Base-by-base conservation (phyloP, 257 asterid genomes). In the Cruciata laevipes region DNA sequence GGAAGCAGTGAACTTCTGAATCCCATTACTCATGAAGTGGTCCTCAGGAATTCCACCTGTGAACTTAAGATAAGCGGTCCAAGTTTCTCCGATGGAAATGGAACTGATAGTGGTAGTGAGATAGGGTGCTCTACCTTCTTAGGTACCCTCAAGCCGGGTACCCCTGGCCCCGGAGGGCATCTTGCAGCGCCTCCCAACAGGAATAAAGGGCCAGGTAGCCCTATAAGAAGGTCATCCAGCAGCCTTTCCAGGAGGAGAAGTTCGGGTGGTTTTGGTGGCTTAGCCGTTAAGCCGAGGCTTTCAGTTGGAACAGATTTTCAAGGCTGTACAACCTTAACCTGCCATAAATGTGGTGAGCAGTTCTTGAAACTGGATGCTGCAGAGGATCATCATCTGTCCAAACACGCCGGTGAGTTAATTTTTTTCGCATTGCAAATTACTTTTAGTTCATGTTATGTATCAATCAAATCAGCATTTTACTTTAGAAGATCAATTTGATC, bases 361-460 rank as follows among this genome's bases (percentile, higher is more conserved):
- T 88, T 93, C 71, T 74, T 70, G 0, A 82, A 84, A 62, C 83
- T 83, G 86, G 96, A 89, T 61, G 95, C 90, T 49, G 80, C 87
- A 2, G 97, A 93, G 77, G 83, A 83, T 7, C 98, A 93, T 77
- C 96, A 89, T 38, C 94, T 86, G 71, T 86, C 94, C 78, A 86
- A 80, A 59, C 98, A 93, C 74, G 98, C 97, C 0, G 97, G 97
- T 92, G 70, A 71, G 67, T 14, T 30, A 67, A 8, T 52, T 53
- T 7, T 53, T 7, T n/a, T 53, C 18, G n/a, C 21, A 42, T 51
- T 51, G 23, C 21, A 51, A 51, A 18, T 6, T 63, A 11, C 5
- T 6, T 12, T 52, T 49, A 20, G 42, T 56, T 9, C 30, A 21
- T 56, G 30, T 20, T 20, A 53, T 53, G 60, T 7, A 53, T 49